A percentile compares a stretch with the other conserved stretches of the same genome.
Conservation (phyloP, 2,329 filamentous ascomycete genomes). For the Diaporthe batatas region DNA sequence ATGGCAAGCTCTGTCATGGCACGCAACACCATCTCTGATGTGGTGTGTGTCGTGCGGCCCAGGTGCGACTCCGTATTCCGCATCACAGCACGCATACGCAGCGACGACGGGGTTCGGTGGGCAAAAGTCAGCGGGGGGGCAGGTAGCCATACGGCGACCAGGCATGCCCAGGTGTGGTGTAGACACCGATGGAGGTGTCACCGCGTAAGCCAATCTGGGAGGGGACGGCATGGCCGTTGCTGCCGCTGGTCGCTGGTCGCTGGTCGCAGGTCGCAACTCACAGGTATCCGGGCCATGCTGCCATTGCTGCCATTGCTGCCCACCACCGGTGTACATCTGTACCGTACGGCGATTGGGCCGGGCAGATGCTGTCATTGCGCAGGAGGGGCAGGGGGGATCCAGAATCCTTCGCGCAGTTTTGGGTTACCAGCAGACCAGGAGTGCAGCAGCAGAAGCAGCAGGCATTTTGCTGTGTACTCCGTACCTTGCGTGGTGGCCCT, state of each 20-base stretch:
- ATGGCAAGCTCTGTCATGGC: constrained; percentile 2
- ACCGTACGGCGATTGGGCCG: constrained; percentile 18
- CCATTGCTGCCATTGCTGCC: neutral
- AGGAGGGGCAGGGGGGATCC: constrained; percentile 31
- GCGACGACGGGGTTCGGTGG: neutral
- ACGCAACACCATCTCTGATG: constrained; percentile 1
- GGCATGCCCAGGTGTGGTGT: neutral
- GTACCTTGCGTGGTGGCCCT: neutral
- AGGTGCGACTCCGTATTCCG: constrained; percentile 1
- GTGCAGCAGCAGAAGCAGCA: constrained; percentile 3
- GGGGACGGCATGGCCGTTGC: neutral
- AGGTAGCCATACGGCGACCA: neutral
- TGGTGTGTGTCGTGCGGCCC: neutral
- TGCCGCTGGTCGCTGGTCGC: neutral
- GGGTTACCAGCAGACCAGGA: constrained; percentile 27
- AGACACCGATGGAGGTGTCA: constrained; percentile 6
- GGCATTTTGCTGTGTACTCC: too few species aligned
- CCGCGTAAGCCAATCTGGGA: constrained; percentile 27
- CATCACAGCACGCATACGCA: neutral
- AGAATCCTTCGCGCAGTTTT: constrained; percentile 36
- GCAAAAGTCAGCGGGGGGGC: neutral
- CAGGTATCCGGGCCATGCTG: neutral
- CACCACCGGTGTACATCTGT: neutral
- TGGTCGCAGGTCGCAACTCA: neutral
- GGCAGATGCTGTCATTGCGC: constrained; percentile 34